Evolutionary conservation across 768 basidiomycete species (phyloP), one percentile per base, ranked within the genome.

Genomic region (Lactarius pseudohatsudake): DNA sequence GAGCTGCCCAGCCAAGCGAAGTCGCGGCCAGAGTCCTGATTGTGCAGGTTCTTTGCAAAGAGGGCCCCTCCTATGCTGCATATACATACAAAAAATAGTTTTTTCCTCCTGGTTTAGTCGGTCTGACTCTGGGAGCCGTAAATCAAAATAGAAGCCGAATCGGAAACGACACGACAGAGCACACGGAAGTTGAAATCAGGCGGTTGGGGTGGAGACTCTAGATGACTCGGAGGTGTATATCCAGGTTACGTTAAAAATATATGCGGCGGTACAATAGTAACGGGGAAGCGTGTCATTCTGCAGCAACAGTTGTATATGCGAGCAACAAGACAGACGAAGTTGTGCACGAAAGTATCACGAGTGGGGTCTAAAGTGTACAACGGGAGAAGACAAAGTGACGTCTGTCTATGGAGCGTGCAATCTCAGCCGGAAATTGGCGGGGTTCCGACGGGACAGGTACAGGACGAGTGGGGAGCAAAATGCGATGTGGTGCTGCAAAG

Each of bases 261-360:
- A 67, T 54, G 66, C 61, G 41, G 54, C 66, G 57, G n/a, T 67
- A 67, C 66, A 64, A 59, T 64, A 67, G 57, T 34, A 62, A 38
- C 62, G 26, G 58, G 11, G 16, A 28, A 62, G 38, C 36, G 34
- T 66, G 61, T 57, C 56, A 58, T 62, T 57, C 47, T 61, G 34
- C 50, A 45, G 34, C 38, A 67, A 28, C 57, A 57, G 32, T 40
- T 59, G 41, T 64, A 62, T 59, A 58, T 56, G 55, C 50, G 62
- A 40, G 26, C 54, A 13, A 50, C 38, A 36, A 59, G 32, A 43
- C 38, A 38, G 32, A 41, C 16, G 55, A 43, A 15, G 55, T 43
- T 57, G 55, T 59, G 61, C 34, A 55, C 54, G 26, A 16, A 32
- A 26, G 47, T 34, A 61, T 61, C 66, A 55, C 45, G 66, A 53